phyloP scores from a whole-genome alignment of 2,329 filamentous ascomycete genomes.

The Fusarium praegraminearum region DNA sequence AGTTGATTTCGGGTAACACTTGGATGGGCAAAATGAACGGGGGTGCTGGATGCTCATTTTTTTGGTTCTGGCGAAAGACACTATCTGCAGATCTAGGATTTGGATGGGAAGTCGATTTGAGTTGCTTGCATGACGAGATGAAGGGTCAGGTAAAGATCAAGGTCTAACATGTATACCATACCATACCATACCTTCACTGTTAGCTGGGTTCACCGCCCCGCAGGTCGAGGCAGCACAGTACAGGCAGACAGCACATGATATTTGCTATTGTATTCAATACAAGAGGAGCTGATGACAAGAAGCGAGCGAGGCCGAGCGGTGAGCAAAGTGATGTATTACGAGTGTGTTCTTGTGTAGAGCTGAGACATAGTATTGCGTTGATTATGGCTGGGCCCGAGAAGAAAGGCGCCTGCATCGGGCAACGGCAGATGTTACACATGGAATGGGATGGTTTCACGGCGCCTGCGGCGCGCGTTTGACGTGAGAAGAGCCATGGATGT shows the following conservation, averaged over 20 bases:
- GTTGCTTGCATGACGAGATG: constrained; percentile 36
- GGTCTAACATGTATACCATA: constrained; percentile 33
- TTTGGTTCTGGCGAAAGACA: constrained; percentile 22
- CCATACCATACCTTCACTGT: constrained; percentile 5
- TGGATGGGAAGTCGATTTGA: constrained; percentile 30
- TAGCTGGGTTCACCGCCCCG: constrained; percentile 37
- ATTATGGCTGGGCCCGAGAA: constrained; percentile 24
- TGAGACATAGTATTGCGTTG: constrained; percentile 15
- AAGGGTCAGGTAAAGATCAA: constrained; percentile 30
- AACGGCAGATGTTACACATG: constrained; percentile 13
- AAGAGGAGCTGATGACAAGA: not conserved
- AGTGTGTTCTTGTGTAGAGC: not conserved
- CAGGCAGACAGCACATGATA: constrained; percentile 34
- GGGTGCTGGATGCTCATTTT: constrained; percentile 14
- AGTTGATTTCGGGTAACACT: constrained; percentile 54
- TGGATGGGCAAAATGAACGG: constrained; percentile 52
- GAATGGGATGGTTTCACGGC: constrained; percentile 11
- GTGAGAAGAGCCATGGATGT: constrained; percentile 16
- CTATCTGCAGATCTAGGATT: constrained; percentile 36
- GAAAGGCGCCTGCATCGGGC: constrained; percentile 19
- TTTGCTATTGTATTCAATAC: not conserved
- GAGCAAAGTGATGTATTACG: constrained; percentile 34
- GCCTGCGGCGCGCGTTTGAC: constrained; percentile 18
- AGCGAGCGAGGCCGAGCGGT: constrained; percentile 26
- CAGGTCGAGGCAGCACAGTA: constrained; percentile 35